Base-by-base conservation (phyloP, 495 filamentous ascomycete species). In the Xanthoparmelia taractica region DNA sequence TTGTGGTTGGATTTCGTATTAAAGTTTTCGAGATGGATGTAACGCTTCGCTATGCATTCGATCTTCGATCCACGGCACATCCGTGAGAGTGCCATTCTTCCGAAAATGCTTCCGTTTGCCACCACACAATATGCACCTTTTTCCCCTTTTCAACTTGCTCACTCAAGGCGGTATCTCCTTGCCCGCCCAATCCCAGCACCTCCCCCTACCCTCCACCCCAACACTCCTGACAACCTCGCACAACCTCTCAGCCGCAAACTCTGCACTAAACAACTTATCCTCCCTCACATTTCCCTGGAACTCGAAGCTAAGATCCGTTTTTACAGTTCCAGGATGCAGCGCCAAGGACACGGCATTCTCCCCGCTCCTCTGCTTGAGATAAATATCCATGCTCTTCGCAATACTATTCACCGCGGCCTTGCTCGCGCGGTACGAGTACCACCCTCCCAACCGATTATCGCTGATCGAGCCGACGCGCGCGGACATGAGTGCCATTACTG, bases 381-480 rank as follows among this genome's bases (percentile, higher is more conserved):
- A 80, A n/a, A 86, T 72, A 72, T 94, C 91, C 66, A 93, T 84
- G 1, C 82, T 86, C n/a, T n/a, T n/a, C n/a, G n/a, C n/a, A n/a
- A n/a, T n/a, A n/a, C n/a, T n/a, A n/a, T n/a, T 92, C 5, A 93
- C 81, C 0, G 79, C 86, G 12, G 88, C 82, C 70, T 94, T 95
- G 37, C 78, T 82, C 13, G 85, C 82, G 3, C 89, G 85, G 69
- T 94, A 94, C 4, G 80, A 82, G 70, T 91, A 94, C 82, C 85
- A 90, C 0, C 88, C 90, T 2, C 90, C 89, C 0, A 79, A 76
- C 13, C 67, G 64, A 65, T 93, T 92, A 64, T n/a, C n/a, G 4
- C 79, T 75, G n/a, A n/a, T n/a, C n/a, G n/a, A n/a, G n/a, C n/a
- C n/a, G n/a, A 95, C 88, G 12, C 91, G 83, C 0, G 89, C 91